Base-by-base conservation (phyloP, 306 rosid species). In the Styphnolobium japonicum region DNA sequence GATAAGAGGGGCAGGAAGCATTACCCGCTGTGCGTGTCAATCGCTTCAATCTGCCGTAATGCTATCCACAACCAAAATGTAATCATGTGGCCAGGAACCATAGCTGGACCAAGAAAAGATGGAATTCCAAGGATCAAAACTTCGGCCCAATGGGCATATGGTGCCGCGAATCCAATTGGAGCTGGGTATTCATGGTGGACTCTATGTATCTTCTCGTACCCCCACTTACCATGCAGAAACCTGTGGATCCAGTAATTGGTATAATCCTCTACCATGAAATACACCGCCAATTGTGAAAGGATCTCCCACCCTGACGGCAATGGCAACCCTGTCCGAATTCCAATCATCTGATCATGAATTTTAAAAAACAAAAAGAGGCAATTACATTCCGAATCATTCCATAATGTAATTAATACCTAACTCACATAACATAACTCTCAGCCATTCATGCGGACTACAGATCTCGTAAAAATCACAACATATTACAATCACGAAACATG, bases 131-230 rank as follows among this genome's bases (percentile, higher is more conserved):
- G 94, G 58, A 95, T 90, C 84, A 95, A 82, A 79, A 95, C 36
- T 93, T 95, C 99, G 0, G 91, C 96, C 99, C 99, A 95, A 63
- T 95, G 99, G 0, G 98, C 99, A 39, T 95, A 91, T 0, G 98
- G 97, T 37, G 99, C 99, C 0, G 98, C 98, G 55, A 52, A 95
- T n/a, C 92, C 98, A 37, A 93, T 84, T 7, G 99, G 99, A 76
- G 99, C 99, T 27, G 87, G 51, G 85, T 91, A 95, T 52, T 95
- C 98, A 43, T 95, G 99, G 75, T 95, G 99, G 18, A 93, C 91
- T 22, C 85, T 66, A 63, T 95, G 99, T 81, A 95, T 95, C 67
- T 89, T 95, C 58, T 93, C 97, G 61, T 95, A 95, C 1, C 99
- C 99, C 99, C 99, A 95, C 39, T 87, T 84, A 70, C 86, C 73